Percentiles rank a stretch among this genome's conserved stretches.
phyloP scores from a whole-genome alignment of 768 basidiomycete species.

The Jaapia argillacea region DNA sequence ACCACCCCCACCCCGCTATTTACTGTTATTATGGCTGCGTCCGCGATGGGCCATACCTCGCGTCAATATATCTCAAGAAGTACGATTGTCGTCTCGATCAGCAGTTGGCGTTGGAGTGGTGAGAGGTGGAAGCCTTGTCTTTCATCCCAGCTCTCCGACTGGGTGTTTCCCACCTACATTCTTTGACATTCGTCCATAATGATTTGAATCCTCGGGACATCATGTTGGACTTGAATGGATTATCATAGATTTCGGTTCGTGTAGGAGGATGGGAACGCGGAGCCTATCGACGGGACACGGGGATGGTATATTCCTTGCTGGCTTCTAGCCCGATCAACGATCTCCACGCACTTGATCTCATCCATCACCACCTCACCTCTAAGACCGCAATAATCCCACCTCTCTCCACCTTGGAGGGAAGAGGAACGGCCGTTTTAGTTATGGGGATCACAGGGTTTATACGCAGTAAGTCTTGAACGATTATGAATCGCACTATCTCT shows the following conservation, averaged over 20 bases:
- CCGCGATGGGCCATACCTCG: neutral
- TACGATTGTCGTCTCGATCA: neutral
- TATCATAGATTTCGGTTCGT: slow-evolving; percentile 15
- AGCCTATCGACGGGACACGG: neutral
- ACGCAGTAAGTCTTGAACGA: too few species aligned
- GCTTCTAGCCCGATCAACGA: too few species aligned
- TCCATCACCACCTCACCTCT: too few species aligned
- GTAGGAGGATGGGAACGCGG: neutral
- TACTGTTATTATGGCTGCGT: neutral
- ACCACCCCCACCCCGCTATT: neutral
- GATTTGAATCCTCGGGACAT: slow-evolving; percentile 18
- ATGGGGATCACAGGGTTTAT: too few species aligned
- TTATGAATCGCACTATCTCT: too few species aligned
- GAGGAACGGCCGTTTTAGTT: too few species aligned
- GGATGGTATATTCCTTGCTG: neutral
- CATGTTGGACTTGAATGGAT: slow-evolving; percentile 14
- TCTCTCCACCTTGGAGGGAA: too few species aligned
- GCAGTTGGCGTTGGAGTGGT: too few species aligned
- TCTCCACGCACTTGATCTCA: too few species aligned
- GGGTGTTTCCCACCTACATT: slow-evolving; percentile 14
- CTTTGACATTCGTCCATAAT: slow-evolving; percentile 15
- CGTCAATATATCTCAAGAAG: neutral
- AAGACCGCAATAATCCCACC: too few species aligned
- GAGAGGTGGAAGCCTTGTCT: too few species aligned
- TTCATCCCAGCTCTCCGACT: neutral